Conservation (phyloP, 305 asterid species). For the Fraxinus baroniana region DNA sequence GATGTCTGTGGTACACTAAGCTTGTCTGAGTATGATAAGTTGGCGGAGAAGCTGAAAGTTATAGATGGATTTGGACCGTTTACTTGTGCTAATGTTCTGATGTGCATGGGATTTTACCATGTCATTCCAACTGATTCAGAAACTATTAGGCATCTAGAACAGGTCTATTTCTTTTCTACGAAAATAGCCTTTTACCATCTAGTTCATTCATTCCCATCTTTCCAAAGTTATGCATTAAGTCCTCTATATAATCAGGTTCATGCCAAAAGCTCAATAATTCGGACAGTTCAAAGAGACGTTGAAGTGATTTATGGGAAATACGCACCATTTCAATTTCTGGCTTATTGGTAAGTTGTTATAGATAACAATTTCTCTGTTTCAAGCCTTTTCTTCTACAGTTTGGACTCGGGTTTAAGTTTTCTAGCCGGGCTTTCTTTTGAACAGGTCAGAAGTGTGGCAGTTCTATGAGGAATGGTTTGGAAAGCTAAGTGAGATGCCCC, state of each 20-base stretch:
- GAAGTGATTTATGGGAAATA: slow-evolving; percentile 64
- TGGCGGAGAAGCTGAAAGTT: slow-evolving; percentile 55
- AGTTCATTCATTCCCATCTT: background rate
- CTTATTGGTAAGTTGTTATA: slow-evolving; percentile 56
- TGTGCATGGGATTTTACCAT: slow-evolving; percentile 89
- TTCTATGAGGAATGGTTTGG: slow-evolving; percentile 82
- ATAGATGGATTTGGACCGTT: slow-evolving; percentile 81
- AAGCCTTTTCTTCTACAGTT: background rate
- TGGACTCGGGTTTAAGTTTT: slow-evolving; percentile 11
- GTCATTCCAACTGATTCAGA: slow-evolving; percentile 84
- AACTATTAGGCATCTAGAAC: slow-evolving; percentile 74
- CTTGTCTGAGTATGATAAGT: slow-evolving; percentile 43
- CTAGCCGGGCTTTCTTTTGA: slow-evolving; percentile 2
- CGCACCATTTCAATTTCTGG: slow-evolving; percentile 79
- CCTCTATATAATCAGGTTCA: slow-evolving; percentile 54
- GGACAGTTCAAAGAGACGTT: slow-evolving; percentile 52
- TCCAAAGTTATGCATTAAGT: background rate
- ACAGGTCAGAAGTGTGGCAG: slow-evolving; percentile 77
- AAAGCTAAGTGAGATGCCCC: slow-evolving; percentile 58
- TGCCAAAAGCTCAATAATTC: slow-evolving; percentile 37
- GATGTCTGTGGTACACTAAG: slow-evolving; percentile 31
- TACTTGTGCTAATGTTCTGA: slow-evolving; percentile 76
- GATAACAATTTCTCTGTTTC: background rate
- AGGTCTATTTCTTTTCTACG: slow-evolving; percentile 38
- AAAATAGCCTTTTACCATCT: background rate